These are phyloP conservation scores for Pestalotiopsis sp. DNA, from an alignment of 2,329 filamentous ascomycete species.

Conservation along the genomic window DNA sequence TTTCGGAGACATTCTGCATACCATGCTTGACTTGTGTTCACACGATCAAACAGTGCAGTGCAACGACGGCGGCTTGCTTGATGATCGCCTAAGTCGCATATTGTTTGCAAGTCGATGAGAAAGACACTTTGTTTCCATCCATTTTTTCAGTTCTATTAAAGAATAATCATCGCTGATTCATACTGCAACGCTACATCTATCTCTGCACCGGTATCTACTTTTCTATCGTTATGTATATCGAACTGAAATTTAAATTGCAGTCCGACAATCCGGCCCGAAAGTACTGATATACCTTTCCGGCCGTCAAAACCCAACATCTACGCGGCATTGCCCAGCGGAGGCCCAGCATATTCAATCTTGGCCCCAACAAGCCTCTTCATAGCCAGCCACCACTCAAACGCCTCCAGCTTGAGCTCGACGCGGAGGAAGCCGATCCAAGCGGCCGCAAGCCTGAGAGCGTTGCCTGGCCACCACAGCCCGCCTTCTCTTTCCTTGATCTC, in stretches of 20 bases:
- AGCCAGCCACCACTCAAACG: slow-evolving; percentile 64
- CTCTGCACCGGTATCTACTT: not conserved
- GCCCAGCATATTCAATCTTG: slow-evolving; percentile 18
- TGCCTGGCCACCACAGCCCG: slow-evolving; percentile 61
- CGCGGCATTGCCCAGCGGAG: not conserved
- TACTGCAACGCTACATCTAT: not conserved
- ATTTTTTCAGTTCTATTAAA: not conserved
- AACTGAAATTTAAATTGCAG: not conserved
- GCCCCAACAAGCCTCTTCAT: slow-evolving; percentile 51
- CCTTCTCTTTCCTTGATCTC: slow-evolving; percentile 50
- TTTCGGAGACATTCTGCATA: too few species aligned
- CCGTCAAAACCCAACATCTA: not conserved
- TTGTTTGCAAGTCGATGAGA: not conserved
- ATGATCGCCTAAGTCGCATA: too few species aligned
- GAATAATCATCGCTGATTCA: not conserved
- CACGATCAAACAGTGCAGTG: too few species aligned
- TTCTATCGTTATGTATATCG: slow-evolving; percentile 1
- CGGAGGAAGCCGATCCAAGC: slow-evolving; percentile 62
- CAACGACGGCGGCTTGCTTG: too few species aligned
- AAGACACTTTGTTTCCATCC: not conserved
- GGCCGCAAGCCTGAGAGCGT: slow-evolving; percentile 53
- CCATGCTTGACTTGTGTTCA: too few species aligned
- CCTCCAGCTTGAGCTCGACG: slow-evolving; percentile 64
- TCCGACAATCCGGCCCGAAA: too few species aligned
- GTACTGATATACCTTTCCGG: not conserved